Evolutionary conservation across 192 early-diverging fungal genomes (phyloP).

Genomic region (Coemansia sp.): DNA sequence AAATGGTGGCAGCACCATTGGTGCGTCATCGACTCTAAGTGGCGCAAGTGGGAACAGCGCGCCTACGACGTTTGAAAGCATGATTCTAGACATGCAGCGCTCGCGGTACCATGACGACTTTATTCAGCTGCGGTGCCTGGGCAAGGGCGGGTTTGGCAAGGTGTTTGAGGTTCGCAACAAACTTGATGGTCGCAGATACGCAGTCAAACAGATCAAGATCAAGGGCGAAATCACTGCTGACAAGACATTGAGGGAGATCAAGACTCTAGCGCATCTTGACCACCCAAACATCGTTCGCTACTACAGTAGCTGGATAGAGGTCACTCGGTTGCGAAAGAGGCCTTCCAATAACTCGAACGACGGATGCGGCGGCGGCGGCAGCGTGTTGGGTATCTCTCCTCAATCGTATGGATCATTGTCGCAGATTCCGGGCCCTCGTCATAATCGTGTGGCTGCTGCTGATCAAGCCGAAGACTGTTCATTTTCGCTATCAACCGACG

Average conservation of each 20-base stretch:
- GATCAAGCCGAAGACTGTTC: background rate
- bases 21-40: background rate
- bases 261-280: constrained; percentile 76
- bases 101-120: constrained; percentile 83
- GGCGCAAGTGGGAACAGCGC: background rate
- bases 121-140: constrained; percentile 72
- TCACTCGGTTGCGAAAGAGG: constrained; percentile 37
- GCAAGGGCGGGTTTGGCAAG: constrained; percentile 90
- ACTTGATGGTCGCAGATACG: constrained; percentile 88
- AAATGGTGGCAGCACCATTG: background rate
- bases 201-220: constrained; percentile 82
- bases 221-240: constrained; percentile 59
- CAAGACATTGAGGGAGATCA: constrained; percentile 89
- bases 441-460: background rate
- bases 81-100: constrained; percentile 48
- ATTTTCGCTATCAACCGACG: background rate
- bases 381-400: background rate
- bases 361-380: background rate
- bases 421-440: background rate
- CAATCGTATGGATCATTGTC: background rate
- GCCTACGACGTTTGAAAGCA: constrained; percentile 25
- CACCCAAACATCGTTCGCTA: constrained; percentile 94
- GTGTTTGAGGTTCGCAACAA: constrained; percentile 82
- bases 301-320: constrained; percentile 90
- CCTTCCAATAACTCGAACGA: background rate